phyloP scores from a whole-genome alignment of 495 filamentous ascomycete species.

The Schizothecium vesticola region DNA sequence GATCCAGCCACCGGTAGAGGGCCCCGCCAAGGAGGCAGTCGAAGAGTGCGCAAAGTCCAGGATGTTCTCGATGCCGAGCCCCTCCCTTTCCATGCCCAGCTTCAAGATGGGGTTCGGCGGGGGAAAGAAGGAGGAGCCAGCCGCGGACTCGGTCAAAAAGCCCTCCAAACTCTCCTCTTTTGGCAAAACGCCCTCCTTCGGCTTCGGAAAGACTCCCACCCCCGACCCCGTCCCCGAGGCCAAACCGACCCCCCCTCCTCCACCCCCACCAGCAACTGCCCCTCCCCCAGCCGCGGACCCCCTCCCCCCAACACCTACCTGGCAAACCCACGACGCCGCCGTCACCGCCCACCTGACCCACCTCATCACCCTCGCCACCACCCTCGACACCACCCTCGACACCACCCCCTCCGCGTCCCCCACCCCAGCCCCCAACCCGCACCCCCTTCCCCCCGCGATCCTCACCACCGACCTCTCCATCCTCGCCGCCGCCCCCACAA shows the following conservation, averaged over 20 bases:
- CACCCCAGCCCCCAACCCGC: not conserved
- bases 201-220: conserved; percentile 3
- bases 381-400: not conserved
- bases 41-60: conserved; percentile 1
- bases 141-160: conserved; percentile 4
- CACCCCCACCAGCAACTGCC: not conserved
- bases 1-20: not conserved
- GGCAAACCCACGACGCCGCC: conserved; percentile 3
- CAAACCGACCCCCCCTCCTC: not conserved
- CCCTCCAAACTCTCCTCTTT: conserved; percentile 2
- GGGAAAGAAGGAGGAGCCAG: not conserved
- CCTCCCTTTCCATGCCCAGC: conserved; percentile 3
- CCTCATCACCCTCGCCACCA: not conserved
- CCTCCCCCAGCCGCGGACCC: not conserved
- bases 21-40: not conserved
- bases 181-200: conserved; percentile 14
- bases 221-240: not conserved
- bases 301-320: not conserved
- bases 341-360: conserved; percentile 9
- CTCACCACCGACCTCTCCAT: conserved; percentile 12
- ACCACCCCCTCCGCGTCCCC: not conserved
- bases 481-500: not conserved
- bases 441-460: conserved; percentile 15
- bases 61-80: not conserved
- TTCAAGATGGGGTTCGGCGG: not conserved